phyloP scores from a whole-genome alignment of 345 rosid species.

The Atalantia buxifolia region DNA sequence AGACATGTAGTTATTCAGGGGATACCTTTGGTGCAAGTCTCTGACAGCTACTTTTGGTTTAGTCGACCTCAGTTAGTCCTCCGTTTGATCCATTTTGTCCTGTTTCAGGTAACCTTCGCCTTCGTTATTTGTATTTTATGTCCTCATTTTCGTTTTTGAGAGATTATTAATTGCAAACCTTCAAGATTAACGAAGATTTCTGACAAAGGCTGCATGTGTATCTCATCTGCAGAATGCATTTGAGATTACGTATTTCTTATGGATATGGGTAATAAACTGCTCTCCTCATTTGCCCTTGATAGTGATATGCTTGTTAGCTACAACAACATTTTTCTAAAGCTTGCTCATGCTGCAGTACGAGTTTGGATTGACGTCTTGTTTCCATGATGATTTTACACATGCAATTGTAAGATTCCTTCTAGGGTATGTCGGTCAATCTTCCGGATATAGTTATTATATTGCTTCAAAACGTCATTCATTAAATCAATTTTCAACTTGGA shows the following conservation, averaged over 20 bases:
- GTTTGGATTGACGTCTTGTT: conserved; percentile 83
- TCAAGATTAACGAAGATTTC: not conserved
- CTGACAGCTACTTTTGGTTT: conserved; percentile 88
- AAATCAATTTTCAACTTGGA: too few species aligned
- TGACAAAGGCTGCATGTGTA: conserved; percentile 12
- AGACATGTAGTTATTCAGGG: conserved; percentile 93
- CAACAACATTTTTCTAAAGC: conserved; percentile 7
- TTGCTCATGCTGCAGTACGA: conserved; percentile 62
- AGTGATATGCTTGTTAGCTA: not conserved
- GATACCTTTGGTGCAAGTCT: conserved; percentile 89
- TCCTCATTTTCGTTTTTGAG: too few species aligned
- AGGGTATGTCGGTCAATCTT: conserved; percentile 49
- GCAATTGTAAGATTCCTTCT: conserved; percentile 43
- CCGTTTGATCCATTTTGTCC: conserved; percentile 78
- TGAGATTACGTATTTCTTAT: conserved; percentile 90
- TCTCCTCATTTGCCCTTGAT: not conserved
- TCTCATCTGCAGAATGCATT: conserved; percentile 72
- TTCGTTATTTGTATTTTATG: too few species aligned
- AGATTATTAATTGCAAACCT: too few species aligned
- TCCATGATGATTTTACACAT: conserved; percentile 49
- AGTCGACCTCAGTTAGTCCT: conserved; percentile 70
- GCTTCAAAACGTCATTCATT: too few species aligned
- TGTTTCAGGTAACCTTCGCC: conserved; percentile 63
- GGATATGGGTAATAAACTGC: conserved; percentile 71
- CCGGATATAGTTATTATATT: not conserved